A percentile compares a stretch with the other conserved stretches of the same genome.
phyloP scores from a whole-genome alignment of 257 asterid species.

The Perilla frutescens region DNA sequence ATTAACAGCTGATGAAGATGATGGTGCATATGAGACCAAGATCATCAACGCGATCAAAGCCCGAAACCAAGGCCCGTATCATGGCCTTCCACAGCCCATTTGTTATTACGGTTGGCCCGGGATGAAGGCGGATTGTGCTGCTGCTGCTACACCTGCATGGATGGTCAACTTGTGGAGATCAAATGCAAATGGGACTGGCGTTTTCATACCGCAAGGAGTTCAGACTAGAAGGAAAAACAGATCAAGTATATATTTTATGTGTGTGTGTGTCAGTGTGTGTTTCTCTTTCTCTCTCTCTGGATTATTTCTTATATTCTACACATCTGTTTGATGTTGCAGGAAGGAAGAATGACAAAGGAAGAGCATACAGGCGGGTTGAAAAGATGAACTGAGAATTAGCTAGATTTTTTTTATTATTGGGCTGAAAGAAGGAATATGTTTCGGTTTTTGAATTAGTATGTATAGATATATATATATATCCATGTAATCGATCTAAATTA shows the following conservation, averaged over 20 bases:
- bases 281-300: not conserved
- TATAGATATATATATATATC: not conserved
- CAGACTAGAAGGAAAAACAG: constrained; percentile 38
- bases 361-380: constrained; percentile 31
- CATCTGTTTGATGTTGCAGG: constrained; percentile 35
- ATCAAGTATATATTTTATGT: constrained; percentile 32
- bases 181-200: constrained; percentile 76
- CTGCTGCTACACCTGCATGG: constrained; percentile 59
- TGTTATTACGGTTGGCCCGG: constrained; percentile 57
- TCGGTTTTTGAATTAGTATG: not conserved
- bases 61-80: constrained; percentile 30
- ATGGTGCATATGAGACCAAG: constrained; percentile 12
- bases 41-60: not conserved
- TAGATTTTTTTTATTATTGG: not conserved
- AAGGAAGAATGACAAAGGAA: constrained; percentile 39
- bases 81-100: not conserved
- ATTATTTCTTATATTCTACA: not conserved
- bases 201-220: constrained; percentile 70
- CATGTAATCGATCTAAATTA: not conserved
- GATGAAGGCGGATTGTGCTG: constrained; percentile 37
- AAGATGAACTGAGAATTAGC: constrained; percentile 28
- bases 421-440: not conserved
- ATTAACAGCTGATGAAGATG: constrained; percentile 62
- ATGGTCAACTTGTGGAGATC: constrained; percentile 60
- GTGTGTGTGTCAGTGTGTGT: not conserved